Conservation (phyloP, 768 basidiomycete species). For the Leucocoprinus leucothites region DNA sequence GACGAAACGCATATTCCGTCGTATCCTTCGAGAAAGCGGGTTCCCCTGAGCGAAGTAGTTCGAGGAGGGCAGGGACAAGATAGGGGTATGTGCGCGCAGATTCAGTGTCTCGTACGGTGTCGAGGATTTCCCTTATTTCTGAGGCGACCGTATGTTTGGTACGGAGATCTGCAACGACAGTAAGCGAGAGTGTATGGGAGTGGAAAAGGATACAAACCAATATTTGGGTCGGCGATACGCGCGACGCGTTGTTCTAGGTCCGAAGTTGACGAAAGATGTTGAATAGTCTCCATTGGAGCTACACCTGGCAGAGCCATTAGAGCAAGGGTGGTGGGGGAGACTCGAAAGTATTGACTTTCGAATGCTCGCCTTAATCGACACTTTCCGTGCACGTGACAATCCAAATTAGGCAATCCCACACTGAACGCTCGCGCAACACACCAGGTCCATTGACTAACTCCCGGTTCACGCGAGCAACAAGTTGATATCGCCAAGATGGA, state of each 20-base stretch:
- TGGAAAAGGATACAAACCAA: conserved; percentile 40
- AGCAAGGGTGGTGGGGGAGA: conserved; percentile 9
- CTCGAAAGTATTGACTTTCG: conserved; percentile 5
- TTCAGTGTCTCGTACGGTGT: conserved; percentile 74
- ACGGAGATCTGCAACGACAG: conserved; percentile 52
- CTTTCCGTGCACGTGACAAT: conserved; percentile 6
- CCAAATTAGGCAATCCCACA: conserved; percentile 5
- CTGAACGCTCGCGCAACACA: too few relatives aligned
- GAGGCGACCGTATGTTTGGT: conserved; percentile 67
- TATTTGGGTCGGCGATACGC: conserved; percentile 70
- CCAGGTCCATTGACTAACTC: too few relatives aligned
- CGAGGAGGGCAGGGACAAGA: conserved; percentile 71
- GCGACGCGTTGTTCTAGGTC: conserved; percentile 73
- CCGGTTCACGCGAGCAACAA: not conserved
- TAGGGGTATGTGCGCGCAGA: conserved; percentile 65
- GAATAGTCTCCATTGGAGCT: conserved; percentile 30
- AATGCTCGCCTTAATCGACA: conserved; percentile 10
- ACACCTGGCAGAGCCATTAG: conserved; percentile 27
- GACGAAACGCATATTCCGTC: conserved; percentile 78
- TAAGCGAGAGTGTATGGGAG: not conserved
- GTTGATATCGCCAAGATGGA: conserved; percentile 32
- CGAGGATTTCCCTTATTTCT: conserved; percentile 80
- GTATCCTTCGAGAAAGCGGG: conserved; percentile 65
- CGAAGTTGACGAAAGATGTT: conserved; percentile 35
- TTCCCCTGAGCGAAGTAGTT: conserved; percentile 67